Evolutionary conservation across 2,329 filamentous ascomycete species (phyloP).

Genomic region (Cryoendolithus antarcticus): DNA sequence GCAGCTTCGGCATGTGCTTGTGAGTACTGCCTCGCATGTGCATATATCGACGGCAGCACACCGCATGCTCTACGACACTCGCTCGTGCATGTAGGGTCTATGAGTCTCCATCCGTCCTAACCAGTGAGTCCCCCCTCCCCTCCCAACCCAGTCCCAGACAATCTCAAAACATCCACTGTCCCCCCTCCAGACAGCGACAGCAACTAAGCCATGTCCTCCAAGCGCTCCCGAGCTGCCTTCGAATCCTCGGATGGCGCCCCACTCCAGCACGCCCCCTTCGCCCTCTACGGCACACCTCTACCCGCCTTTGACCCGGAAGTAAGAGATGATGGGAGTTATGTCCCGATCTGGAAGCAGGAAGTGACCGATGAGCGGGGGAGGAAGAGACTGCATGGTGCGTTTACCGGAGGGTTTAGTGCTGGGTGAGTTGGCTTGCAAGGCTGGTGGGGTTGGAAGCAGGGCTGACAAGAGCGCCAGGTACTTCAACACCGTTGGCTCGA

Average conservation of each 20-base stretch:
- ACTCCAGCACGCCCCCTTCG: slow-evolving; percentile 55
- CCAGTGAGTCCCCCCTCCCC: too few relatives aligned
- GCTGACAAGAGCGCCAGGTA: slow-evolving; percentile 45
- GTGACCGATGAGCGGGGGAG: slow-evolving; percentile 84
- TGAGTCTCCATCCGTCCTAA: too few relatives aligned
- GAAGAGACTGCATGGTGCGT: slow-evolving; percentile 86
- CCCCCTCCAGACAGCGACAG: slow-evolving; percentile 11
- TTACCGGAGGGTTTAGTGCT: slow-evolving; percentile 92
- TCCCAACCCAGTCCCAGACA: neutral
- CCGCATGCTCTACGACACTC: too few relatives aligned
- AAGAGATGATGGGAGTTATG: slow-evolving; percentile 81
- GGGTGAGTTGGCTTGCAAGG: slow-evolving; percentile 47
- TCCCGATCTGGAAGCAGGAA: slow-evolving; percentile 97
- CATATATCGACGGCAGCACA: too few relatives aligned
- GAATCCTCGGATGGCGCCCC: slow-evolving; percentile 48
- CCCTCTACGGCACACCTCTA: slow-evolving; percentile 72
- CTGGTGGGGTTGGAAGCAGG: too few relatives aligned
- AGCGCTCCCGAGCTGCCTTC: slow-evolving; percentile 66
- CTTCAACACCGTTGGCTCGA: slow-evolving; percentile 95
- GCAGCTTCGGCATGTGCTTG: too few relatives aligned
- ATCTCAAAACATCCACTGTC: slow-evolving; percentile 15
- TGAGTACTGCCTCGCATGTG: too few relatives aligned
- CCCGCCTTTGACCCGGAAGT: slow-evolving; percentile 62
- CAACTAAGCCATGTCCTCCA: slow-evolving; percentile 53
- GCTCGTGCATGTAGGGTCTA: too few relatives aligned